These are phyloP conservation scores for Fusarium nisikadoi DNA, from an alignment of 2,329 filamentous ascomycete genomes.

Conservation along the genomic window DNA sequence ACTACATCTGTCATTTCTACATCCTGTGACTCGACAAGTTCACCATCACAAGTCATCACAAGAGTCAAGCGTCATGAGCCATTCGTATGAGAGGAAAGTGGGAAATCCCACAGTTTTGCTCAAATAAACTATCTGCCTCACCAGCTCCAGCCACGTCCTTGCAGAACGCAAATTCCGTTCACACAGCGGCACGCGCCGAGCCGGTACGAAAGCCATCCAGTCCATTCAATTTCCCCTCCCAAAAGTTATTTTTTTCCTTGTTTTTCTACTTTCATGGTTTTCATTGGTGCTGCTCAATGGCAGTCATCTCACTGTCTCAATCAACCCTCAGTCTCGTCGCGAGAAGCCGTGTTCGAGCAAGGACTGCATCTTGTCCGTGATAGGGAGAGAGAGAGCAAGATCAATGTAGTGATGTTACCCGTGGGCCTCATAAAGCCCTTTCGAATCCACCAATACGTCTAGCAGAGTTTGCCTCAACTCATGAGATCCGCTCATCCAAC, in stretches of 20 bases:
- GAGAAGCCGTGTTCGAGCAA: conserved; percentile 18
- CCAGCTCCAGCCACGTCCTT: conserved; percentile 28
- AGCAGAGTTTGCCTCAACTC: conserved; percentile 41
- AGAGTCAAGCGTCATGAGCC: not conserved
- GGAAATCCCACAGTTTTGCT: conserved; percentile 38
- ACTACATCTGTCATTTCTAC: not conserved
- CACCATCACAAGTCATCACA: not conserved
- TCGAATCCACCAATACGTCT: conserved; percentile 39
- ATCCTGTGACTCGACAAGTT: not conserved
- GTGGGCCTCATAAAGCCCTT: conserved; percentile 17
- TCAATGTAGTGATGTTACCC: conserved; percentile 28
- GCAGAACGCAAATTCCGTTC: conserved; percentile 10
- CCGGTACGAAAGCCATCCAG: conserved; percentile 41
- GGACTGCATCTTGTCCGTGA: conserved; percentile 17
- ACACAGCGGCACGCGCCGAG: conserved; percentile 26
- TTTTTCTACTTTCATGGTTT: conserved; percentile 42
- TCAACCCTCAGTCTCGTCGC: conserved; percentile 26
- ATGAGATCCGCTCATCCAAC: conserved; percentile 48
- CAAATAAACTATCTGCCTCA: conserved; percentile 43
- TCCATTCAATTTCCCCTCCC: conserved; percentile 42
- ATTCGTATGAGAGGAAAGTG: conserved; percentile 34
- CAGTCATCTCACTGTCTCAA: conserved; percentile 23
- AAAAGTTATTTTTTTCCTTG: conserved; percentile 38
- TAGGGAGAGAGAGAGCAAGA: conserved; percentile 18
- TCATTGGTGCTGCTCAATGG: conserved; percentile 26